phyloP scores from a whole-genome alignment of 2,329 filamentous ascomycete genomes.

The Trichoderma sp. region DNA sequence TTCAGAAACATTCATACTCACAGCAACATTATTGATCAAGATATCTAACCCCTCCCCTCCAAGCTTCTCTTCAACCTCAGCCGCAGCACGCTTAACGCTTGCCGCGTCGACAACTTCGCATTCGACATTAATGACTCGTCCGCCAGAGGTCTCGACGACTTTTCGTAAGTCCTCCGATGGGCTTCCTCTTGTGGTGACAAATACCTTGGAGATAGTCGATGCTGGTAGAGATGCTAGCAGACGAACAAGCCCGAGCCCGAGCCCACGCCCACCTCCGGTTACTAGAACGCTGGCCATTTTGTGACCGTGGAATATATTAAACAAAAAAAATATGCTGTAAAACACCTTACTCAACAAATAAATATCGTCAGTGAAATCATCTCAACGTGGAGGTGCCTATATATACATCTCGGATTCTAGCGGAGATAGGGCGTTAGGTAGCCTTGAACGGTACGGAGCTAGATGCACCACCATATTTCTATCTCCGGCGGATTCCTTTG shows the following conservation, averaged over 20 bases:
- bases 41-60: background rate
- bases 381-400: background rate
- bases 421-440: background rate
- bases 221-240: background rate
- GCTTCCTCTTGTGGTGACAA: background rate
- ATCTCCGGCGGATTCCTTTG: background rate
- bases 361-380: background rate
- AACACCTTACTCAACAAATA: background rate
- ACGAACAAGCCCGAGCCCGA: background rate
- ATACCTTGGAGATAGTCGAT: background rate
- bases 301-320: background rate
- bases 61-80: background rate
- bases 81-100: background rate
- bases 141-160: background rate
- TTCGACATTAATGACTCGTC: background rate
- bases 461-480: background rate
- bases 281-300: background rate
- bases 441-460: background rate
- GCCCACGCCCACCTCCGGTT: background rate
- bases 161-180: background rate
- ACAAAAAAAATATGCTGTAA: background rate
- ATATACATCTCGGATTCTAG: background rate
- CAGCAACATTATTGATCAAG: background rate
- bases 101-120: background rate
- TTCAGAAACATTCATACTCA: background rate